Conservation (phyloP, 2,329 filamentous ascomycete genomes). For the Hirsutella rhossiliensis region DNA sequence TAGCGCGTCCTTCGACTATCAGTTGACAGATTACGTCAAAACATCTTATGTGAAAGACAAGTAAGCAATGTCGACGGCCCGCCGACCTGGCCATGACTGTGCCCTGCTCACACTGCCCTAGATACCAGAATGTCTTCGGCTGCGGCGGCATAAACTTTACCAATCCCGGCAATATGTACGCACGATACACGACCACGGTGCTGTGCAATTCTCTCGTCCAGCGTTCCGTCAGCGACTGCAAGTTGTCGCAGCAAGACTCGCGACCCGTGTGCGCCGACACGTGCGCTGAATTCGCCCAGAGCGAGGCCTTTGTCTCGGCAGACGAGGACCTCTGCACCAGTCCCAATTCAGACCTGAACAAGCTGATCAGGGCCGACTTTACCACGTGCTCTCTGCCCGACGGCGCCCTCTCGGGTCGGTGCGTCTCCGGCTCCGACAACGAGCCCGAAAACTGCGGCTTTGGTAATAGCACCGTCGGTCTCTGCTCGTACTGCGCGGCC, state of each 20-base stretch:
- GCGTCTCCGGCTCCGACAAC: constrained; percentile 66
- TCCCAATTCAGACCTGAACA: constrained; percentile 51
- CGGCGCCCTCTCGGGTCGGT: constrained; percentile 62
- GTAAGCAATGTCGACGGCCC: constrained; percentile 36
- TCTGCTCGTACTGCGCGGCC: constrained; percentile 77
- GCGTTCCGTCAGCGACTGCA: constrained; percentile 64
- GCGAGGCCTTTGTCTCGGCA: constrained; percentile 73
- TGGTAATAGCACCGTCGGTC: constrained; percentile 53
- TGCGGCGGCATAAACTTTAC: constrained; percentile 66
- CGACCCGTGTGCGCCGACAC: constrained; percentile 78
- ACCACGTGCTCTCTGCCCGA: constrained; percentile 76
- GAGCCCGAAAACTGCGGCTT: constrained; percentile 85
- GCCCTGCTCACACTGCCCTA: constrained; percentile 21
- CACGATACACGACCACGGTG: constrained; percentile 82
- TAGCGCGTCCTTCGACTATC: constrained; percentile 62
- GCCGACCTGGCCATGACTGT: neutral
- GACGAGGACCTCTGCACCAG: constrained; percentile 62
- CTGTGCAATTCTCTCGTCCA: constrained; percentile 93
- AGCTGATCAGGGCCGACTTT: constrained; percentile 84
- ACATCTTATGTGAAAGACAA: constrained; percentile 65
- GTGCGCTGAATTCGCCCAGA: constrained; percentile 77
- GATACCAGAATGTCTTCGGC: constrained; percentile 71
- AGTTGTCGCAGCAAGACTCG: constrained; percentile 49
- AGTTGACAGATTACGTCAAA: constrained; percentile 60
- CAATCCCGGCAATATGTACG: constrained; percentile 74